Percentiles rank a stretch among this genome's conserved stretches.
Evolutionary conservation across 805 yeast genomes (phyloP).

Genomic region (Candida insectalens): DNA sequence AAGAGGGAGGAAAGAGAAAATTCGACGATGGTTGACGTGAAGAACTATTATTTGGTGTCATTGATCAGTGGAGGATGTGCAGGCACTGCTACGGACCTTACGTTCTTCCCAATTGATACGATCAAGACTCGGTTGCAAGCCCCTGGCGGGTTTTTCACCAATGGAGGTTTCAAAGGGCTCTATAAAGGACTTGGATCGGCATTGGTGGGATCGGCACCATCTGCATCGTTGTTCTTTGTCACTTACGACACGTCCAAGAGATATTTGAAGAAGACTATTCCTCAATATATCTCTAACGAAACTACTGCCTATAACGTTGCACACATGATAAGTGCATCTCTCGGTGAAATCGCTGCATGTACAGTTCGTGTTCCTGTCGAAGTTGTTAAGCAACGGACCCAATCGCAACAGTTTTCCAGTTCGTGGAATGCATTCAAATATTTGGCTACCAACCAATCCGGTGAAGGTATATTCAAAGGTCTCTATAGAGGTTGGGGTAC

Average conservation of each 20-base stretch:
- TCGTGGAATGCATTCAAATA: slow-evolving; percentile 62
- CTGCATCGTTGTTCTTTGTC: slow-evolving; percentile 67
- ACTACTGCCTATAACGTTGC: slow-evolving; percentile 30
- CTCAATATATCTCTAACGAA: slow-evolving; percentile 10
- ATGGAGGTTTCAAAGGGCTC: slow-evolving; percentile 91
- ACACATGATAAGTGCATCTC: slow-evolving; percentile 83
- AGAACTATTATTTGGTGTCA: slow-evolving; percentile 8
- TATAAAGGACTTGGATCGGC: slow-evolving; percentile 91
- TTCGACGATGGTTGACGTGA: too few species aligned
- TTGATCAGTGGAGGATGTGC: slow-evolving; percentile 80
- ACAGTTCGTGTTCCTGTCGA: slow-evolving; percentile 94
- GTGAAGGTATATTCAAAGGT: slow-evolving; percentile 72
- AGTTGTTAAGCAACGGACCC: slow-evolving; percentile 91
- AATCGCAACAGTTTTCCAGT: slow-evolving; percentile 47
- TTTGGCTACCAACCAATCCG: slow-evolving; percentile 52
- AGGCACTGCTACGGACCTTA: slow-evolving; percentile 91
- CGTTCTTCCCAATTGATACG: slow-evolving; percentile 94
- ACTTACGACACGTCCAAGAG: slow-evolving; percentile 73
- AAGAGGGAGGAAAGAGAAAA: too few species aligned
- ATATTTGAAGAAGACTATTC: slow-evolving; percentile 15
- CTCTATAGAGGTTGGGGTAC: slow-evolving; percentile 90
- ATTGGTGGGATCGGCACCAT: slow-evolving; percentile 90
- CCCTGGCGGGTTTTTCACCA: slow-evolving; percentile 81
- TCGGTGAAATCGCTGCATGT: slow-evolving; percentile 92
- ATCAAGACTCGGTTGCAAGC: slow-evolving; percentile 92